These are phyloP conservation scores for Erodium trifolium DNA, from an alignment of 441 rosid species.

Conservation along the genomic window DNA sequence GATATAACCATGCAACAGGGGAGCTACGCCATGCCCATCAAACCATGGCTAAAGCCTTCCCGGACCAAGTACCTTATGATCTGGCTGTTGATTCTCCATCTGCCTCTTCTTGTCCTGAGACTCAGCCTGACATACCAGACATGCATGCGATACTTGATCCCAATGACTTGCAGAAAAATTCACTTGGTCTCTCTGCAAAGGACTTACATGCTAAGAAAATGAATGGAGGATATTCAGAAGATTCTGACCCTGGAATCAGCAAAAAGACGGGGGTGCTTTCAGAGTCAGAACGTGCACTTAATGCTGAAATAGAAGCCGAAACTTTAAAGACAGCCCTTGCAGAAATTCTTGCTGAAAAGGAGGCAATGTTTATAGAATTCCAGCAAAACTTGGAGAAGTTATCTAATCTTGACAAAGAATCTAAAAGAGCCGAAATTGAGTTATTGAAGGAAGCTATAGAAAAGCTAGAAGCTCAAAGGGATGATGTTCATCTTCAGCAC, in stretches of 20 bases:
- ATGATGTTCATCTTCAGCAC: constrained; percentile 39
- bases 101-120: constrained; percentile 5
- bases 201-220: constrained; percentile 19
- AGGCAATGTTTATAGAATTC: constrained; percentile 36
- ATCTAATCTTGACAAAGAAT: constrained; percentile 41
- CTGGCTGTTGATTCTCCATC: constrained; percentile 42
- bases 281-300: constrained; percentile 27
- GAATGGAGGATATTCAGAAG: constrained; percentile 30
- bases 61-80: constrained; percentile 44
- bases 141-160: too few relatives aligned
- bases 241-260: constrained; percentile 28
- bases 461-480: constrained; percentile 48
- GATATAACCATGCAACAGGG: constrained; percentile 61
- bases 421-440: constrained; percentile 56
- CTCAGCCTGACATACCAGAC: too few relatives aligned
- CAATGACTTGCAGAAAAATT: not conserved
- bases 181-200: not conserved
- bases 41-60: constrained; percentile 60
- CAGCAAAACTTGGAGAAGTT: constrained; percentile 43
- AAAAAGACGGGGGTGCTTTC: constrained; percentile 27
- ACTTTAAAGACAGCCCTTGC: constrained; percentile 37
- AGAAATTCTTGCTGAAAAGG: constrained; percentile 49
- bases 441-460: constrained; percentile 44
- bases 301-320: constrained; percentile 42
- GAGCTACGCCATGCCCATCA: constrained; percentile 69